Evolutionary conservation across 1,284 basidiomycete genomes (phyloP), one percentile per base, ranked within the genome.

Genomic region (Schizophyllum commune): DNA sequence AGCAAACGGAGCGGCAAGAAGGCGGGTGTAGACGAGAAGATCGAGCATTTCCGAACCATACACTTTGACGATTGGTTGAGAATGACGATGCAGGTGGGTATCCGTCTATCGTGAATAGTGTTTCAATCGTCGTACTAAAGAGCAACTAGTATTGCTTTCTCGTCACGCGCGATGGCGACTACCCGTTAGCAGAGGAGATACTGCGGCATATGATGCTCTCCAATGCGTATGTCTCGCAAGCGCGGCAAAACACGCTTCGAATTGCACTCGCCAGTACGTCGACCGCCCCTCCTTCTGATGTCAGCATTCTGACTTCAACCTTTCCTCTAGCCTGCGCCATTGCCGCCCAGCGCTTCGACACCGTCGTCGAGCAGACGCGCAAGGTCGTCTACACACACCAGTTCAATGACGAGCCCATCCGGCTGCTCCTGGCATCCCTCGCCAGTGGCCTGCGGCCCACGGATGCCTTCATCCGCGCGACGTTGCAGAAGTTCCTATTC

Each of bases 21-120:
- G 61, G 72, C 67, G 63, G 65, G 58, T 22, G 32, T 59, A 70
- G 63, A 70, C 55, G 64, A 75, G 61, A 80, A 76, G 55, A 79
- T 86, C 0, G 77, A 83, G 58, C 75, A 82, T 1, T 98, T 96
- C 72, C 86, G 95, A 5, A 90, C 91, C 0, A 79, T 97, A n/a
- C 79, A 79, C 1, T 91, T 94, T 65, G 88, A 91, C 62, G 86
- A 92, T 58, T 98, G 96, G 96, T 73, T 96, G 57, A 77, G 80
- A 3, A 71, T 98, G 20, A 88, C 95, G 67, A 85, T 96, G 77
- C 89, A 94, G 78, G 94, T 93, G 59, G 63, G 39, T 47, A 47
- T 9, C 8, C 13, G 39, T 17, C 39, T 47, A 47, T 47, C 79
- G 64, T 22, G 51, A 52, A 59, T 7, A 27, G 33, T 8, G 32